Conservation (phyloP, 2,329 filamentous ascomycete species). For the Ceratocystis cacaofunesta region DNA sequence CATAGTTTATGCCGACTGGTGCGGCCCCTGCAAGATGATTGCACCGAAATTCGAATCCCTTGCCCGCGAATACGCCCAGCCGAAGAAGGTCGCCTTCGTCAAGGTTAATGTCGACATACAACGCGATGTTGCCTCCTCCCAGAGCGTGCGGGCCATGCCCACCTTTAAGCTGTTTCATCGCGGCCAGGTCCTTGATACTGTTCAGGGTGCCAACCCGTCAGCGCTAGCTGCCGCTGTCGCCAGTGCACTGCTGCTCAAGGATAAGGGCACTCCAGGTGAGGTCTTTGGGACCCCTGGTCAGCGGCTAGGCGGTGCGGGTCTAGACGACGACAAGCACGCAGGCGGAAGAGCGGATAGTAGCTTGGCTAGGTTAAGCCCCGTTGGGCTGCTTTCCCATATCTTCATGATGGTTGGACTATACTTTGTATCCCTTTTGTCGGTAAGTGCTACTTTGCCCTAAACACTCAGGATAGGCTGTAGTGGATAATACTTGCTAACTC, state of each 20-base stretch:
- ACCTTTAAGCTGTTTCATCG: conserved; percentile 86
- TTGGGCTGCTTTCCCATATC: conserved; percentile 29
- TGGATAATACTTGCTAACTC: neutral
- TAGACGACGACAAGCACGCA: conserved; percentile 15
- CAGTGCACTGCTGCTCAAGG: conserved; percentile 44
- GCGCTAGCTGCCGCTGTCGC: conserved; percentile 64
- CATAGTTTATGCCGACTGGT: conserved; percentile 89
- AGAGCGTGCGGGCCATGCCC: conserved; percentile 76
- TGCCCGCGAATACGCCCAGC: conserved; percentile 61
- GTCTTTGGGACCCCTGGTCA: conserved; percentile 41
- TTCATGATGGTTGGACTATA: conserved; percentile 46
- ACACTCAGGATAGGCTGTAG: neutral
- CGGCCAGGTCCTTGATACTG: conserved; percentile 55
- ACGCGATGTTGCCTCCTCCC: conserved; percentile 57
- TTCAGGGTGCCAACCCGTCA: conserved; percentile 66
- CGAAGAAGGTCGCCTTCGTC: conserved; percentile 71
- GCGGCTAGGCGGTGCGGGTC: conserved; percentile 35
- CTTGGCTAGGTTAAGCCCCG: conserved; percentile 27
- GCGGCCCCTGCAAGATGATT: conserved; percentile 83
- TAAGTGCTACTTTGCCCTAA: conserved; percentile 24
- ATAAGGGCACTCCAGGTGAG: conserved; percentile 30
- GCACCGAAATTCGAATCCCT: conserved; percentile 79
- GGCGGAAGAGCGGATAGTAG: conserved; percentile 18
- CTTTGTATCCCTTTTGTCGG: conserved; percentile 45
- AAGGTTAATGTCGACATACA: conserved; percentile 87